Base-by-base conservation (phyloP, 2,329 filamentous ascomycete species). In the Arthrinium puccinioides region DNA sequence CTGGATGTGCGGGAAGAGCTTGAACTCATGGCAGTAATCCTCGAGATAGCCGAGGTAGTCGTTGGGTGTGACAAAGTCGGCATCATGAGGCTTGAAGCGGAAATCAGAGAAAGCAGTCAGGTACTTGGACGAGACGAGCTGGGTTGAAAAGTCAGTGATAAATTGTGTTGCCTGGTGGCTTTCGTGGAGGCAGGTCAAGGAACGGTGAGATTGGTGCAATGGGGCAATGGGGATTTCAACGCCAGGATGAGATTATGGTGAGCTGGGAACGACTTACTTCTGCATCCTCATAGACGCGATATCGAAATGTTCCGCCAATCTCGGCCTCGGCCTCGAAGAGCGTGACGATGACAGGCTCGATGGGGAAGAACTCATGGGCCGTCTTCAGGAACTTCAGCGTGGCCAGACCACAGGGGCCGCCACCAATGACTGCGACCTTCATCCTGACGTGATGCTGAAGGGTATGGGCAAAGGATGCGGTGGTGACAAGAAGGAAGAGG, bases 81-180 rank as follows among this genome's bases (percentile, higher is more conserved):
- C 61, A 1, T 58, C 58, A 9, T 66, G 57, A 2, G 53, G 34
- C 2, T 54, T 44, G 2, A 57, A 53, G 3, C 64, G 56, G 40
- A 64, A 64, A 41, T 69, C 64, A 6, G 64, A 69, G 44, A 69
- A 70, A 18, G 57, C 54, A 1, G 65, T 69, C 19, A 70, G 55
- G 32, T 68, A 60, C 42, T 63, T 65, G 13, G 64, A 67, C 4
- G 61, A 66, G 9, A 70, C 64, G 3, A 60, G 48, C 56, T 60
- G 42, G 5, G 21, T 10, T 28, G 10, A 18, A 19, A 21, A n/a
- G 9, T 24, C 10, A 41, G 9, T 16, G 29, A 40, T 25, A n/a
- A n/a, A n/a, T 27, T 11, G 6, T 11, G 25, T 14, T 8, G 5
- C 15, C 25, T 4, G 5, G 10, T 7, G 9, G 25, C 13, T 14